These are phyloP conservation scores for Penicillium crystallinum DNA, from an alignment of 495 filamentous ascomycete genomes.

Conservation along the genomic window DNA sequence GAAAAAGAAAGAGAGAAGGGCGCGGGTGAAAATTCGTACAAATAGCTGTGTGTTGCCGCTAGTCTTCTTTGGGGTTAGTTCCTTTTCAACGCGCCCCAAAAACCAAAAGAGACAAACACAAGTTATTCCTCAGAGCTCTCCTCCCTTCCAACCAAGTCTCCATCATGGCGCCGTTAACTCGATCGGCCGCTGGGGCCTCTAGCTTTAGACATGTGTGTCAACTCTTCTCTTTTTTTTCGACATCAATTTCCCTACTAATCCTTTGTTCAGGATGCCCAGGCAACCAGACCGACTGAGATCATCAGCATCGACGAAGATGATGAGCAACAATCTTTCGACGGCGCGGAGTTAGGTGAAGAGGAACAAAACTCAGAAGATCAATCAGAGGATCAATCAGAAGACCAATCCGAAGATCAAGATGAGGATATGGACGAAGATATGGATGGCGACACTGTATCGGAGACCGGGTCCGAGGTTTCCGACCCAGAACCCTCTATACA, in stretches of 20 bases:
- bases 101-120: conserved; percentile 34
- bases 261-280: conserved; percentile 16
- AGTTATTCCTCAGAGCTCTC: conserved; percentile 14
- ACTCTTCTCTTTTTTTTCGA: background rate
- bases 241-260: conserved; percentile 15
- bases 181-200: conserved; percentile 14
- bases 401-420: conserved; percentile 17
- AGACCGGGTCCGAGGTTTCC: conserved; percentile 16
- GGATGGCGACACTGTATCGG: conserved; percentile 16
- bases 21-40: conserved; percentile 17
- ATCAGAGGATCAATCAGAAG: conserved; percentile 15
- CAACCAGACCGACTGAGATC: conserved; percentile 29
- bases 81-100: conserved; percentile 32
- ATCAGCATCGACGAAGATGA: conserved; percentile 42
- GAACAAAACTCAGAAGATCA: conserved; percentile 4
- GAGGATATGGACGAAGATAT: conserved; percentile 27
- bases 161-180: conserved; percentile 29
- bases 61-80: conserved; percentile 26
- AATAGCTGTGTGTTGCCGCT: conserved; percentile 28
- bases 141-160: conserved; percentile 3
- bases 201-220: conserved; percentile 17
- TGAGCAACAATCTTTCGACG: conserved; percentile 26
- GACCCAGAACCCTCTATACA: conserved; percentile 17
- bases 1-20: conserved; percentile 45
- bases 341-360: conserved; percentile 17